Percentiles rank a stretch among this genome's conserved stretches.
Conservation (phyloP, 1,139 yeast genomes). For the Candida labiduridarum region DNA sequence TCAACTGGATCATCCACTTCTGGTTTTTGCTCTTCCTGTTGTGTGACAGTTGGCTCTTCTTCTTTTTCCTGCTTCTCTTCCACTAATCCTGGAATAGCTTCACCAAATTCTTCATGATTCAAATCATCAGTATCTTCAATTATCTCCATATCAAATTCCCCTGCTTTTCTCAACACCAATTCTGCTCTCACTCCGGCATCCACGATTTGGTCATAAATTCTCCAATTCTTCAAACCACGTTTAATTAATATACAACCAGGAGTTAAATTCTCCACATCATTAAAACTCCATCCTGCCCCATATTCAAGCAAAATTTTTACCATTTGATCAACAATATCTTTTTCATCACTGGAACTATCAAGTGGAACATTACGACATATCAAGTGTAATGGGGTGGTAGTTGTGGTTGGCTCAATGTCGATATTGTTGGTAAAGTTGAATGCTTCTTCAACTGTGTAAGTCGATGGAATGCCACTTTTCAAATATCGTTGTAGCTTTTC, state of each 20-base stretch:
- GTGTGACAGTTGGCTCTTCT: background rate
- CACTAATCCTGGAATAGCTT: conserved; percentile 9
- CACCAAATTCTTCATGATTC: conserved; percentile 23
- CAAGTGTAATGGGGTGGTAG: conserved; percentile 77
- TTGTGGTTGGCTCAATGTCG: conserved; percentile 41
- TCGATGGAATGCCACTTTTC: conserved; percentile 72
- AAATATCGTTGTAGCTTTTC: conserved; percentile 48
- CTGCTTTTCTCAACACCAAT: conserved; percentile 70
- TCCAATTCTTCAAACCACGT: conserved; percentile 43
- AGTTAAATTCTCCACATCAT: conserved; percentile 67
- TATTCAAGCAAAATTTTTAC: conserved; percentile 70
- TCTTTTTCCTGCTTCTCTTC: conserved; percentile 16
- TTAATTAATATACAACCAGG: conserved; percentile 73
- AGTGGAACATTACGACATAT: conserved; percentile 56
- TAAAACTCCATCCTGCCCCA: conserved; percentile 91
- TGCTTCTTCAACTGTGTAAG: conserved; percentile 80
- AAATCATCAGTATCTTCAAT: conserved; percentile 34
- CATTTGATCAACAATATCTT: conserved; percentile 51
- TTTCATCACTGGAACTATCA: conserved; percentile 47
- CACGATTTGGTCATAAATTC: conserved; percentile 58
- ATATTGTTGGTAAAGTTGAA: conserved; percentile 50
- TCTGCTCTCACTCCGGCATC: conserved; percentile 94
- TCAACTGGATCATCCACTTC: conserved; percentile 21
- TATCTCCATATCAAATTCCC: conserved; percentile 55
- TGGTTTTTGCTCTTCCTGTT: background rate